Conservation (phyloP, 139 green algal genomes). For the Zygnema cylindricum region DNA sequence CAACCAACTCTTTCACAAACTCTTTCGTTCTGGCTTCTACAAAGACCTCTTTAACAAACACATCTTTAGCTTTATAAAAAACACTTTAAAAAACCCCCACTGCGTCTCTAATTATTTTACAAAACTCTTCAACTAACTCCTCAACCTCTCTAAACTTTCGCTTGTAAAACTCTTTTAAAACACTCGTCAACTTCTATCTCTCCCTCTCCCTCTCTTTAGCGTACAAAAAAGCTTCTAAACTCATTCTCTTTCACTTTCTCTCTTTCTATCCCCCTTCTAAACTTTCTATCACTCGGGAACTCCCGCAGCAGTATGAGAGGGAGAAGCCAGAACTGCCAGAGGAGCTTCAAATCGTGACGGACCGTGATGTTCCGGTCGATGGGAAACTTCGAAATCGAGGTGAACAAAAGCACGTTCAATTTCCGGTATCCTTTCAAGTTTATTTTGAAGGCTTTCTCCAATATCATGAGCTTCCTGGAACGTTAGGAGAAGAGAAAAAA, state of each 20-base stretch:
- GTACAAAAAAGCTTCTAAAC: no score
- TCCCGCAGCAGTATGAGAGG: background rate
- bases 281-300: no score
- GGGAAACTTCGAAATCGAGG: slow-evolving; percentile 68
- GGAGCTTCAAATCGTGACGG: background rate
- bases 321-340: background rate
- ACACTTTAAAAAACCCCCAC: no score
- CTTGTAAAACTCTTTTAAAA: background rate
- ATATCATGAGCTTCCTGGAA: slow-evolving; percentile 65
- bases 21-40: no score
- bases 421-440: slow-evolving; percentile 69
- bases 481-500: background rate
- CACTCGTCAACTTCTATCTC: background rate
- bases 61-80: no score
- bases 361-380: slow-evolving; percentile 67
- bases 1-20: no score
- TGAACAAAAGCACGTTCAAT: slow-evolving; percentile 73
- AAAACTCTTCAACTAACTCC: no score
- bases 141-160: no score
- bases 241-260: background rate
- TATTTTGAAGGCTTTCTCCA: slow-evolving; percentile 68
- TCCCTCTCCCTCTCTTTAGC: no score
- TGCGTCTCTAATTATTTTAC: no score
- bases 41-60: no score
- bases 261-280: background rate